Percentiles rank a stretch among this genome's conserved stretches.
These are phyloP conservation scores for Colletotrichum noveboracense DNA, from an alignment of 2,329 filamentous ascomycete genomes.

Conservation along the genomic window DNA sequence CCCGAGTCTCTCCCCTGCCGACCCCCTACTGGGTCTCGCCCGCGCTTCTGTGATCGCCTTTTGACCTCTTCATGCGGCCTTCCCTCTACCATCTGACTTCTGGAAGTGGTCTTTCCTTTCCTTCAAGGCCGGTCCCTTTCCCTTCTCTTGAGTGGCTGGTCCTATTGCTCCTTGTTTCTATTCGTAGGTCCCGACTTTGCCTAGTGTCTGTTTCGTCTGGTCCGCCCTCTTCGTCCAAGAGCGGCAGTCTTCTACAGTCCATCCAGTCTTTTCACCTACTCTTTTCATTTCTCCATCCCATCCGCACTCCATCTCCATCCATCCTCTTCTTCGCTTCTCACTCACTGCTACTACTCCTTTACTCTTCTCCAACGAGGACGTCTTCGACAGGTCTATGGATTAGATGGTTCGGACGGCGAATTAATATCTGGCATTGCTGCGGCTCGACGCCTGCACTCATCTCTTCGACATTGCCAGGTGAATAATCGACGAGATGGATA, in stretches of 20 bases:
- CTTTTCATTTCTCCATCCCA: constrained; percentile 26
- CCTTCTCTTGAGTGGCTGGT: constrained; percentile 35
- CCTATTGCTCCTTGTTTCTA: constrained; percentile 37
- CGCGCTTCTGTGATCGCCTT: constrained; percentile 23
- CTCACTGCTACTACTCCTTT: not conserved
- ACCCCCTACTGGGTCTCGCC: constrained; percentile 20
- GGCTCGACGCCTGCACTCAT: constrained; percentile 35
- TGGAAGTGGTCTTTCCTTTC: constrained; percentile 8
- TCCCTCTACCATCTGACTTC: constrained; percentile 1
- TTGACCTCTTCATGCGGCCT: constrained; percentile 21
- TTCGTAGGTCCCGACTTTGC: constrained; percentile 33
- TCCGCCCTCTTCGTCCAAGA: constrained; percentile 35
- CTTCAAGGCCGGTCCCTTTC: constrained; percentile 17
- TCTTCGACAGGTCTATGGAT: constrained; percentile 31
- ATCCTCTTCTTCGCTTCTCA: constrained; percentile 22
- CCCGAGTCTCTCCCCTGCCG: constrained; percentile 16
- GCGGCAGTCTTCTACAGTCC: constrained; percentile 9
- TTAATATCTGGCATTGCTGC: constrained; percentile 34
- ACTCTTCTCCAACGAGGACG: not conserved
- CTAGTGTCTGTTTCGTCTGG: constrained; percentile 50
- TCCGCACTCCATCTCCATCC: constrained; percentile 21
- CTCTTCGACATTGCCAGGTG: constrained; percentile 23
- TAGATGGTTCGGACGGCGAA: constrained; percentile 40
- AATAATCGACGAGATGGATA: constrained; percentile 24
- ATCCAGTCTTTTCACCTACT: constrained; percentile 25